phyloP scores from a whole-genome alignment of 257 asterid species.

The Leonotis leonurus region DNA sequence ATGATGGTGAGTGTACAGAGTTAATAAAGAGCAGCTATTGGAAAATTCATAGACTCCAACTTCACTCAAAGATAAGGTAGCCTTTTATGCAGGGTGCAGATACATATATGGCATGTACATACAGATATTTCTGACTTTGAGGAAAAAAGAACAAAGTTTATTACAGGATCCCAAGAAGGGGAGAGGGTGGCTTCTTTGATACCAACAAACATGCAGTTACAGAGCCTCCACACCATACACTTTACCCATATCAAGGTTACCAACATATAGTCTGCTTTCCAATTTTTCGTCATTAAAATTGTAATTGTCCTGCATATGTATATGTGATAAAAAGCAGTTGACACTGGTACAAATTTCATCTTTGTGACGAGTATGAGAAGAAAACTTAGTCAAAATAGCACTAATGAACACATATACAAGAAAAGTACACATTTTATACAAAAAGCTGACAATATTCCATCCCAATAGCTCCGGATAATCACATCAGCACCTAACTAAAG shows the following conservation, averaged over 20 bases:
- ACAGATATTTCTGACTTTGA: too few relatives aligned
- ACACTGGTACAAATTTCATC: too few relatives aligned
- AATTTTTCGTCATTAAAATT: constrained; percentile 40
- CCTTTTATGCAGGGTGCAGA: too few relatives aligned
- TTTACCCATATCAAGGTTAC: constrained; percentile 69
- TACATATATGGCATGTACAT: too few relatives aligned
- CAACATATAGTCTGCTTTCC: constrained; percentile 72
- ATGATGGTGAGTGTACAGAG: not conserved
- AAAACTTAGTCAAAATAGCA: too few relatives aligned
- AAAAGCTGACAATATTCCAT: too few relatives aligned
- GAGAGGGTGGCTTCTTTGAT: not conserved
- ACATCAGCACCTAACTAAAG: not conserved
- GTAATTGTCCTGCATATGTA: constrained; percentile 38
- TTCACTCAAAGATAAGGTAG: too few relatives aligned
- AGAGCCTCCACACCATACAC: not conserved
- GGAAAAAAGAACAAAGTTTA: not conserved
- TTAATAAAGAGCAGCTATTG: not conserved
- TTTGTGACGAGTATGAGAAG: too few relatives aligned
- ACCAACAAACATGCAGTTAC: not conserved
- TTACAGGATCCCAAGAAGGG: not conserved
- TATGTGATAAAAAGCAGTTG: too few relatives aligned
- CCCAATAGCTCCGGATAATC: not conserved
- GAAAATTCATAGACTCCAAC: not conserved
- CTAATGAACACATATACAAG: not conserved
- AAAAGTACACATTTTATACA: not conserved